Conservation (phyloP, 768 basidiomycete genomes). For the Russula abietina region DNA sequence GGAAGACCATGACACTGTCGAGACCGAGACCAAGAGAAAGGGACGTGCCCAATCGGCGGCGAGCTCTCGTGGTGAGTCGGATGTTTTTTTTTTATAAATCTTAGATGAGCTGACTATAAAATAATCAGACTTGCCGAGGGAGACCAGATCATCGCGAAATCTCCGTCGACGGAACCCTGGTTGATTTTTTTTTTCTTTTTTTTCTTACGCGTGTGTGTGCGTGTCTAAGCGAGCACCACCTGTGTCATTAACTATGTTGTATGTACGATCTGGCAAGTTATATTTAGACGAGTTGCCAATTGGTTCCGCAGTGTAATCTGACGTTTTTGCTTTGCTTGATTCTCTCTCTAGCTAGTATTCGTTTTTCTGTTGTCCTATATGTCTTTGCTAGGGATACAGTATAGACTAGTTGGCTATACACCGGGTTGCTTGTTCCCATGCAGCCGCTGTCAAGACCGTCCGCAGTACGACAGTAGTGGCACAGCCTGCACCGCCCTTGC, state of each 20-base stretch:
- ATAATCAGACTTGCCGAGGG: conserved; percentile 1
- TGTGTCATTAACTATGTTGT: not conserved
- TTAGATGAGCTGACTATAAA: not conserved
- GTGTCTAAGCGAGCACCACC: not conserved
- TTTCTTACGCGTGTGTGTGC: not conserved
- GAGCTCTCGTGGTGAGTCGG: conserved; percentile 7
- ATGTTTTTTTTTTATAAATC: not conserved
- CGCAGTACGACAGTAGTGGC: too few species aligned
- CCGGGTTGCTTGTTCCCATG: not conserved
- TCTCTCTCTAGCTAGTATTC: too few species aligned
- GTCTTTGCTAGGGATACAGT: too few species aligned
- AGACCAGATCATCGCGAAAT: conserved; percentile 1
- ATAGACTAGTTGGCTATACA: not conserved
- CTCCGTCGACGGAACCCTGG: conserved; percentile 13
- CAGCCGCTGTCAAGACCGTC: not conserved
- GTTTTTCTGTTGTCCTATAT: too few species aligned
- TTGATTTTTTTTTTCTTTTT: not conserved
- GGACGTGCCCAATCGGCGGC: conserved; percentile 1
- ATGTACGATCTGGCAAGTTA: not conserved
- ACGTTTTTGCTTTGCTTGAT: too few species aligned
- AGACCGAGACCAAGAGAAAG: not conserved
- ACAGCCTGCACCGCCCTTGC: not conserved
- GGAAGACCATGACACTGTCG: not conserved
- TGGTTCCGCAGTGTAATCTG: too few species aligned
- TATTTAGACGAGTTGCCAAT: too few species aligned